These are phyloP conservation scores for Willaertia magna DNA, from an alignment of 208 protist species.

Conservation along the genomic window DNA sequence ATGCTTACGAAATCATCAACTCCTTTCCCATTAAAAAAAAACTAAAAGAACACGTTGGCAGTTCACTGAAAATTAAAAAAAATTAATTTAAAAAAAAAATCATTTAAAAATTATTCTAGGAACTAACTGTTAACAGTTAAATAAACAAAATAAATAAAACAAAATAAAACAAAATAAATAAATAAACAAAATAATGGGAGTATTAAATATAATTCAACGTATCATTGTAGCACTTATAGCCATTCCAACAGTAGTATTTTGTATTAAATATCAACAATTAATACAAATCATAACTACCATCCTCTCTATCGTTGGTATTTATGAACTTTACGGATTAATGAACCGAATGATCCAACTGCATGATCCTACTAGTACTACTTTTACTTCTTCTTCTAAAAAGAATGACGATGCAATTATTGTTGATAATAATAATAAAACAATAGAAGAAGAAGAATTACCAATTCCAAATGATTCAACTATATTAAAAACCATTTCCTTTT, in stretches of 20 bases:
- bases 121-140: no score
- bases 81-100: no score
- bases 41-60: no score
- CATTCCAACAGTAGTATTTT: neutral
- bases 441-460: neutral
- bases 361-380: no score
- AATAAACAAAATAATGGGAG: neutral
- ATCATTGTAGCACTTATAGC: neutral
- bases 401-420: no score
- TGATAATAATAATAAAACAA: neutral
- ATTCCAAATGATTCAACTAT: neutral
- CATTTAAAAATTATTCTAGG: no score
- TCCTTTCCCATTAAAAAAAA: no score
- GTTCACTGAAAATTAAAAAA: no score
- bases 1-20: no score
- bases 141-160: no score
- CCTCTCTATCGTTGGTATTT: neutral
- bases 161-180: no score
- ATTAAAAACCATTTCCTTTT: neutral
- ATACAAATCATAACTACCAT: neutral
- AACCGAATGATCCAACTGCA: neutral
- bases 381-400: no score
- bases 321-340: neutral
- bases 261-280: neutral
- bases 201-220: neutral